These are phyloP conservation scores for Tetragonia tetragonoides DNA, from an alignment of 148 eudicot species.

Conservation along the genomic window DNA sequence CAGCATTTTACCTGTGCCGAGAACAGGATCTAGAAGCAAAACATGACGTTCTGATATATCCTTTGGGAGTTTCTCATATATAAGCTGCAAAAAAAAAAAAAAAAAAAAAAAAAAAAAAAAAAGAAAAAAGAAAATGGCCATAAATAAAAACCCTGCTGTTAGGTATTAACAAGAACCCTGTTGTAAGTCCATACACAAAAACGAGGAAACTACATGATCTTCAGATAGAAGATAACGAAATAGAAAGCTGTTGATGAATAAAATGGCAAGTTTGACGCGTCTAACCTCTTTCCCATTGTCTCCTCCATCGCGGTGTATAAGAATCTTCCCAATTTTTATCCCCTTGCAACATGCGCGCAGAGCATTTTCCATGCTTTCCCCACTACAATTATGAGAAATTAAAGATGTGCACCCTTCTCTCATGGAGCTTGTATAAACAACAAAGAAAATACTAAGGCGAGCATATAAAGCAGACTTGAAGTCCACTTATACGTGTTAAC, in stretches of 20 bases:
- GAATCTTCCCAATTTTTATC: constrained; percentile 92
- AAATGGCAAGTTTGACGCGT: neutral
- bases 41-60: constrained; percentile 95
- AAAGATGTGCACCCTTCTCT: neutral
- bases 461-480: neutral
- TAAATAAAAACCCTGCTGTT: neutral
- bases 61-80: constrained; percentile 90
- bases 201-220: neutral
- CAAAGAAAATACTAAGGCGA: neutral
- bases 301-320: constrained; percentile 95
- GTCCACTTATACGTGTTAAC: neutral
- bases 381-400: constrained; percentile 38
- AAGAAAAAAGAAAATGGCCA: neutral
- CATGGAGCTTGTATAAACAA: neutral
- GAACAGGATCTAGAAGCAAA: constrained; percentile 93
- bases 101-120: constrained; percentile 14
- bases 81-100: constrained; percentile 54
- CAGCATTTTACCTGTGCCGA: constrained; percentile 72
- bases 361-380: constrained; percentile 99
- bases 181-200: neutral
- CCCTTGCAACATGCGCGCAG: constrained; percentile 99
- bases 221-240: neutral
- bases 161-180: neutral
- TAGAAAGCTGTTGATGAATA: neutral
- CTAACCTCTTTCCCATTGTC: constrained; percentile 93